Base-by-base conservation (phyloP, 441 rosid genomes). In the Adansonia madagascariensis region DNA sequence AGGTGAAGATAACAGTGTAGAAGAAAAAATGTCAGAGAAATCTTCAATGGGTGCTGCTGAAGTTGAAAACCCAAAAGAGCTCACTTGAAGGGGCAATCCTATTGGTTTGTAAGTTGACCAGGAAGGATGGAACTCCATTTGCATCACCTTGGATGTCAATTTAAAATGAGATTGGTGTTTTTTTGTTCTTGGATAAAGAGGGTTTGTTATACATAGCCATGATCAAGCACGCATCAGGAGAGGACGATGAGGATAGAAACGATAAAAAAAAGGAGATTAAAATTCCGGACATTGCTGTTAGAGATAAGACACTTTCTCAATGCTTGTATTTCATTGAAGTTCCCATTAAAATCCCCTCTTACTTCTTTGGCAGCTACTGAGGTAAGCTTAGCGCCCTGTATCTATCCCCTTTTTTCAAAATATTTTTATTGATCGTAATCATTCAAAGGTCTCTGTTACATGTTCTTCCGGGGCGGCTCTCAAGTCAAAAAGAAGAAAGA, bases 11-110 rank as follows among this genome's bases (percentile, higher is more conserved):
- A 77, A 50, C 5, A 69, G 73, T 3, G 41, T 27, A n/a, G 75
- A 79, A 66, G 81, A 67, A 59, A 71, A 78, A 81, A 71, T 53
- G 50, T 66, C 76, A 6, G 44, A 69, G 44, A 50, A 77, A 63
- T 74, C 65, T 7, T 76, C 77, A 41, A 61, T 44, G 60, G 78
- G 60, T 10, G 71, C 27, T 14, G 78, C n/a, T 20, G 77, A 27
- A 77, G 71, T 78, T 11, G 78, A 75, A 64, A 80, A 71, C 35
- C 79, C 75, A 46, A 71, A 79, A 62, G 24, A 63, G 66, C 75
- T 53, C 73, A 76, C 12, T 47, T 57, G 78, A 66, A 60, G 3
- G 44, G 77, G 8, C 41, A 55, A 73, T 49, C n/a, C 76, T 17
- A 62, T 15, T 8, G 75, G 7, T n/a, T 11, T 52, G 71, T 71